Conservation (phyloP, 108 stramenopile genomes). For the Cylindrotheca fusiformis region DNA sequence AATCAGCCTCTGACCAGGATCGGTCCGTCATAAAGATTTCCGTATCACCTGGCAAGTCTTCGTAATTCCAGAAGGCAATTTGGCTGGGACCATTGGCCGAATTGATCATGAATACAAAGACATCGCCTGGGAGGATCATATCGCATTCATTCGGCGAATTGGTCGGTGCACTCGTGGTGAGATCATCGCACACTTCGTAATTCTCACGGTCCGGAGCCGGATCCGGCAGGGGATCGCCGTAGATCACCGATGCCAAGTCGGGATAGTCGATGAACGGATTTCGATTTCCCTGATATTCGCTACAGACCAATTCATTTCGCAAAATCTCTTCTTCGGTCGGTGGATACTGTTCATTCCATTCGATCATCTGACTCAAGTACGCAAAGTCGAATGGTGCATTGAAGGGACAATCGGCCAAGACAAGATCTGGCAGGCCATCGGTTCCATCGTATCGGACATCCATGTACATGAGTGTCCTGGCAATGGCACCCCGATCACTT, state of each 20-base stretch:
- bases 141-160: constrained; percentile 23
- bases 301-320: constrained; percentile 61
- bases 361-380: constrained; percentile 47
- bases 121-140: constrained; percentile 24
- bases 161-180: constrained; percentile 30
- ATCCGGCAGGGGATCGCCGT: background rate
- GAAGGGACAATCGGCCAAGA: constrained; percentile 21
- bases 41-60: constrained; percentile 26
- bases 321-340: constrained; percentile 44
- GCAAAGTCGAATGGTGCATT: constrained; percentile 20
- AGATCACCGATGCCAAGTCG: constrained; percentile 43
- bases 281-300: constrained; percentile 74
- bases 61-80: constrained; percentile 36
- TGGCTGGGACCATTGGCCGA: constrained; percentile 19
- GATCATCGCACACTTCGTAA: constrained; percentile 22
- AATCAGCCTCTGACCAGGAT: constrained; percentile 47
- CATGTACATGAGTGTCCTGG: constrained; percentile 79
- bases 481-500: constrained; percentile 58
- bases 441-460: constrained; percentile 53
- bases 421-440: constrained; percentile 17
- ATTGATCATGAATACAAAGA: constrained; percentile 25
- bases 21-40: constrained; percentile 48
- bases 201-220: constrained; percentile 1
- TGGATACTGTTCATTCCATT: constrained; percentile 74
- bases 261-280: constrained; percentile 85